A percentile compares a stretch with the other conserved stretches of the same genome.
phyloP scores from a whole-genome alignment of 306 rosid species.

The Dalbergia oliveri region DNA sequence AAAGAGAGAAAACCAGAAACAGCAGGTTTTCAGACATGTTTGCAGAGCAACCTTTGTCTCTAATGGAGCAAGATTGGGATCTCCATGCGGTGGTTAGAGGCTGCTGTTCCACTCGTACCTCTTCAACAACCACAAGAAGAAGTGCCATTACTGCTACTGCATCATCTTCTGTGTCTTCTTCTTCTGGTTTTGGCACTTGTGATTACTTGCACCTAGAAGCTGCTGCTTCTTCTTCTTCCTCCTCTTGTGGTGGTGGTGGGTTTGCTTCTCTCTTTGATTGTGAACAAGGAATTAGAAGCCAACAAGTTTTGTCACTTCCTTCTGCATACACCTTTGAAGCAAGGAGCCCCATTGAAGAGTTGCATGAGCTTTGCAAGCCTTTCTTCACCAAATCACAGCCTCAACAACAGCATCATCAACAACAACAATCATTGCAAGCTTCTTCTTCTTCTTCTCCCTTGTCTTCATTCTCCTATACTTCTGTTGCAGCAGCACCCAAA shows the following conservation, averaged over 20 bases:
- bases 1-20: not conserved
- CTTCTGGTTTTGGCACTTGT: constrained; percentile 42
- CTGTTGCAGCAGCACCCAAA: constrained; percentile 40
- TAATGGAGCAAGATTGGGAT: constrained; percentile 89
- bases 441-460: constrained; percentile 36
- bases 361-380: constrained; percentile 93
- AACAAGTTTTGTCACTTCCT: constrained; percentile 53
- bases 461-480: constrained; percentile 47
- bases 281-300: constrained; percentile 25
- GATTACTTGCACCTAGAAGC: constrained; percentile 18
- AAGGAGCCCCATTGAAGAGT: constrained; percentile 56
- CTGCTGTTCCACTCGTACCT: constrained; percentile 56
- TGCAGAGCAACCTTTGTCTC: constrained; percentile 48
- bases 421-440: constrained; percentile 28
- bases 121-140: constrained; percentile 26
- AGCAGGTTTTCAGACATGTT: constrained; percentile 13
- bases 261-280: constrained; percentile 43
- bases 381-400: constrained; percentile 71
- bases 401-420: not conserved
- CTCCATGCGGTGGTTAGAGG: constrained; percentile 94
- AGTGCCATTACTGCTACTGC: not conserved
- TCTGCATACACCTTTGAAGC: constrained; percentile 55
- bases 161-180: constrained; percentile 25
- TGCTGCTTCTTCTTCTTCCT: not conserved
- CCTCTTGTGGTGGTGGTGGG: not conserved